Conservation (phyloP, 202 grass and related monocot genomes). For the Tripidium arundinaceum region DNA sequence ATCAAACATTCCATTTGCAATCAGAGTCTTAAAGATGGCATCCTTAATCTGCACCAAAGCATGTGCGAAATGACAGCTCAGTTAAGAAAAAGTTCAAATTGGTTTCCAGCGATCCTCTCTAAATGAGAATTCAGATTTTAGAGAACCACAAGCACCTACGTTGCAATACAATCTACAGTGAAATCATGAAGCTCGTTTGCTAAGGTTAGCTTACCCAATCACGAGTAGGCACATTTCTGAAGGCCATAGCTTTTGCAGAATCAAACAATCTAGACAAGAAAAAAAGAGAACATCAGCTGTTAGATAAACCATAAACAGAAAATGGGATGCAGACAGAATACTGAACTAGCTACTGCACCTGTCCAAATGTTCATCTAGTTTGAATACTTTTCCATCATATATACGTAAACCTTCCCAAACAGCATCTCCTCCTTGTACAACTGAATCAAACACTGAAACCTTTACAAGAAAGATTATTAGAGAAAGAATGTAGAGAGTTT, state of each 20-base stretch:
- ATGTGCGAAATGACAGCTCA: background rate
- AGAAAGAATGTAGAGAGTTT: conserved; percentile 18
- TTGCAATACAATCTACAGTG: conserved; percentile 21
- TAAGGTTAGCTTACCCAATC: conserved; percentile 61
- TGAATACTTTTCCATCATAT: conserved; percentile 90
- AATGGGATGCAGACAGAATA: conserved; percentile 18
- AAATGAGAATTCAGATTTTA: conserved; percentile 7
- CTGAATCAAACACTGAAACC: conserved; percentile 97
- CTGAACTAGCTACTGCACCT: conserved; percentile 43
- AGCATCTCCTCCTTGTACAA: conserved; percentile 99
- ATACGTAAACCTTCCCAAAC: conserved; percentile 96
- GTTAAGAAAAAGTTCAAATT: conserved; percentile 26
- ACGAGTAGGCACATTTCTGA: conserved; percentile 73
- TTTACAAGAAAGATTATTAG: conserved; percentile 44
- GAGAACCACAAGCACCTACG: background rate
- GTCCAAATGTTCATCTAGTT: conserved; percentile 97
- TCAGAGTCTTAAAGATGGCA: conserved; percentile 88
- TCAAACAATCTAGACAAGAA: conserved; percentile 68
- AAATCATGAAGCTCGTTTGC: conserved; percentile 3
- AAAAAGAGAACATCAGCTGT: conserved; percentile 5
- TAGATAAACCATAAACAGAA: conserved; percentile 18
- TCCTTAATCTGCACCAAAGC: conserved; percentile 74
- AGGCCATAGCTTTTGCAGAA: conserved; percentile 97
- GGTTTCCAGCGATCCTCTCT: conserved; percentile 1
- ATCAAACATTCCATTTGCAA: conserved; percentile 90